Evolutionary conservation across 169 alveolate species (phyloP), one percentile per base, ranked within the genome.

Genomic region (Eimeria sp.): DNA sequence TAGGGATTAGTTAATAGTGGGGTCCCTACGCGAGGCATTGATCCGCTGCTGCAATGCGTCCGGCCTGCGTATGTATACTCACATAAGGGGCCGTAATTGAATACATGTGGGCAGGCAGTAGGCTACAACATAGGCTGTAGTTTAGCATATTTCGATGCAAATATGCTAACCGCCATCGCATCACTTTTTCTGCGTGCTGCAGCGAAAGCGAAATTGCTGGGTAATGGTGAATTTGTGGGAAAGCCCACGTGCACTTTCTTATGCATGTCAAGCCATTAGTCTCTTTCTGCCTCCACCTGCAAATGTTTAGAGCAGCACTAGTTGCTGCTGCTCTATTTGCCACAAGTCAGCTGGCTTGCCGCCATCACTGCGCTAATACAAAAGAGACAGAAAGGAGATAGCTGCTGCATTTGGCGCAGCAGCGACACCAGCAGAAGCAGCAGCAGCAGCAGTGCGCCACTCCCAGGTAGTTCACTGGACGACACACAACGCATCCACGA

Each of bases 321-420:
- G 3, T 0, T 61, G 70, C 70, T 61, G 70, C 70, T 61, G 61
- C 61, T 54, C 11, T 25, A 61, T 11, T 61, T 61, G 61, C n/a
- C 20, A 25, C 20, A 61, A 61, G 70, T 20, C 5, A 25, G 70
- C 70, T 61, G n/a, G 11, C 70, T 20, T 61, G 70, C 70, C 70
- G 70, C n/a, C n/a, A 61, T 61, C 70, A 9, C 70, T 16, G n/a
- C 70, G 70, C 70, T 14, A 61, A 61, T 61, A 25, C 70, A 18
- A 18, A 18, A 20, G n/a, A 61, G 70, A 61, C 11, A 61, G 70
- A 61, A 61, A 18, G n/a, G 70, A 18, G 9, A 18, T 20, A 9
- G 70, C 70, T 61, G 70, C 70, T 61, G 70, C 70, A 61, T 20
- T 25, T 61, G 70, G n/a, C 70, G 51, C 84, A 73, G 84, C 57